Conservation (phyloP, 768 basidiomycete genomes). For the Russula griseocarnosa region DNA sequence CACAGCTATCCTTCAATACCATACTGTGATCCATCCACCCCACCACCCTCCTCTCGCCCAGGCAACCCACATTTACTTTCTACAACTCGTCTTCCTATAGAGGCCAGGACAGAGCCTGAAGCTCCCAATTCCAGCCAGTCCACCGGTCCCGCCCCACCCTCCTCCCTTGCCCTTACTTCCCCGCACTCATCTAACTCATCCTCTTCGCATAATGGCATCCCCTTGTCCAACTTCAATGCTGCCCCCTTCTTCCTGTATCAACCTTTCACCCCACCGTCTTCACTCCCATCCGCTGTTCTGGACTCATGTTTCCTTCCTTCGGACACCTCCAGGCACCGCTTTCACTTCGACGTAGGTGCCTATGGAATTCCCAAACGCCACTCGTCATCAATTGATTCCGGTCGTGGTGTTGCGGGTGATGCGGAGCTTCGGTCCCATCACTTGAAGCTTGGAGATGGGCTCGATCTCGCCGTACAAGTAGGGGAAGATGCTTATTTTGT, state of each 20-base stretch:
- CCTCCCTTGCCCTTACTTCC: slow-evolving; percentile 45
- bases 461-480: slow-evolving; percentile 64
- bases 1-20: slow-evolving; percentile 40
- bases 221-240: slow-evolving; percentile 41
- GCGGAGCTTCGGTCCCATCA: slow-evolving; percentile 18
- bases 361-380: slow-evolving; percentile 75
- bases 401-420: slow-evolving; percentile 30
- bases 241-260: slow-evolving; percentile 35
- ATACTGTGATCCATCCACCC: slow-evolving; percentile 42
- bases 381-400: slow-evolving; percentile 23
- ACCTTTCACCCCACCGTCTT: slow-evolving; percentile 28
- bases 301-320: slow-evolving; percentile 24
- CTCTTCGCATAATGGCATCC: slow-evolving; percentile 33
- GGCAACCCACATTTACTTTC: slow-evolving; percentile 40
- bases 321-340: slow-evolving; percentile 38
- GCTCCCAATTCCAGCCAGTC: slow-evolving; percentile 33
- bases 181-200: slow-evolving; percentile 38
- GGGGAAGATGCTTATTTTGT: slow-evolving; percentile 93
- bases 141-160: slow-evolving; percentile 35
- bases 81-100: slow-evolving; percentile 44
- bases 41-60: slow-evolving; percentile 39
- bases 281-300: slow-evolving; percentile 25
- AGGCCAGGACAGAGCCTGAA: slow-evolving; percentile 46
- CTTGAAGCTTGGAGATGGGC: slow-evolving; percentile 34
- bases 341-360: slow-evolving; percentile 70